Evolutionary conservation across 495 filamentous ascomycete species (phyloP).

Genomic region (Aspergillus asperescens): DNA sequence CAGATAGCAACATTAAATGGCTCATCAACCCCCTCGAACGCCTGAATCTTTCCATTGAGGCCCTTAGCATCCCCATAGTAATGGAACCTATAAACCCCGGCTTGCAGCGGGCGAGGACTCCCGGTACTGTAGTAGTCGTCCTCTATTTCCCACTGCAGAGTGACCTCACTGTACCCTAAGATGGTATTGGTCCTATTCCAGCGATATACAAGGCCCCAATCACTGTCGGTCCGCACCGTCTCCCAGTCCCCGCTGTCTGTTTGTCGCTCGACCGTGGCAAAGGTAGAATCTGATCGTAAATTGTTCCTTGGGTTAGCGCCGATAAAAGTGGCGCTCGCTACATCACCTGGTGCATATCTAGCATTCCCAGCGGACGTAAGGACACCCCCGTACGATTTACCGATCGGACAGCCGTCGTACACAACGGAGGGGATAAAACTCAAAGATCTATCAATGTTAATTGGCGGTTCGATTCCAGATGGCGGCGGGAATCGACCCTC

Average conservation of each 20-base stretch:
- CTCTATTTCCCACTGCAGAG: constrained; percentile 73
- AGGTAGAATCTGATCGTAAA: constrained; percentile 71
- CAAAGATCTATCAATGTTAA: constrained; percentile 74
- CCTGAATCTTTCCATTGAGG: constrained; percentile 56
- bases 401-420: constrained; percentile 63
- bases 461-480: constrained; percentile 64
- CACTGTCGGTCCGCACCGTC: constrained; percentile 63
- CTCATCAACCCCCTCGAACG: constrained; percentile 72
- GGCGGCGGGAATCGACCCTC: constrained; percentile 43
- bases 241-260: constrained; percentile 52
- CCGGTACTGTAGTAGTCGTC: constrained; percentile 43
- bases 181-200: constrained; percentile 72
- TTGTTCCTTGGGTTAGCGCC: constrained; percentile 91
- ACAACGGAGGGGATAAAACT: constrained; percentile 79
- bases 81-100: constrained; percentile 70
- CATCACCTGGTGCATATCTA: constrained; percentile 52
- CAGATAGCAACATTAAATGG: constrained; percentile 49
- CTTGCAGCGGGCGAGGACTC: constrained; percentile 34
- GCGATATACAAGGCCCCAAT: constrained; percentile 74
- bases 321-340: constrained; percentile 64
- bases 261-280: constrained; percentile 68
- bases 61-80: constrained; percentile 85
- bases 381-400: constrained; percentile 73
- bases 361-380: constrained; percentile 47
- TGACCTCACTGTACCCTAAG: constrained; percentile 74